Evolutionary conservation across 306 rosid species (phyloP), one percentile per base, ranked within the genome.

Genomic region (Corylus heterophylla): DNA sequence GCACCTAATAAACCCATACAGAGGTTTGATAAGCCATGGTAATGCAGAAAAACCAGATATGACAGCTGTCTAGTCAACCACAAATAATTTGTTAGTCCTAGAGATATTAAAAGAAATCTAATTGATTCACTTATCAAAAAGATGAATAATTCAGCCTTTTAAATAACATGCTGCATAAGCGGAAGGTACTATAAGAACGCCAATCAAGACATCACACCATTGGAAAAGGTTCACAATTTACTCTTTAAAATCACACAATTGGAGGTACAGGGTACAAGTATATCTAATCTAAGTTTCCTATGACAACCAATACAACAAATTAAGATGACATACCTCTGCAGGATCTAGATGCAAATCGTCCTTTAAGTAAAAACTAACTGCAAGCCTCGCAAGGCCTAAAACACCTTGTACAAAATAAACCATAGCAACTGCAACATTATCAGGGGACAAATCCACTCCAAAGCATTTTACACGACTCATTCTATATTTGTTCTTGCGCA

Each of bases 341-440:
- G 99, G 99, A 62, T 95, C 97, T 69, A 95, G 85, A 85, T 88
- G 97, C 83, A 95, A 91, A 93, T 93, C 96, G 45, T 95, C 99
- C 81, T 93, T 95, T 39, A 95, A 86, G 79, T 89, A 95, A 78
- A 90, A 95, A 86, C 76, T 89, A 55, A 95, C 94, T 54, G 99
- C 99, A 79, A 95, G 88, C 89, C 97, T 91, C 7, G 99, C 93
- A 74, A 95, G 99, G 76, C 94, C 98, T 56, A 95, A 82, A 74
- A 95, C 97, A 54, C 99, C 99, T 90, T 95, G 99, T 84, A 95
- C 99, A 87, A 95, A 95, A 84, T 95, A 95, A 18, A 95, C 99
- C 98, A 95, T 93, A 2, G 99, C 96, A 73, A 95, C 92, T 49
- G 99, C 98, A 72, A 89, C 79, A 80, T 88, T 93, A 87, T 95